Percentiles rank a stretch among this genome's conserved stretches.
phyloP scores from a whole-genome alignment of 768 basidiomycete species.

The Clavulina sp. region DNA sequence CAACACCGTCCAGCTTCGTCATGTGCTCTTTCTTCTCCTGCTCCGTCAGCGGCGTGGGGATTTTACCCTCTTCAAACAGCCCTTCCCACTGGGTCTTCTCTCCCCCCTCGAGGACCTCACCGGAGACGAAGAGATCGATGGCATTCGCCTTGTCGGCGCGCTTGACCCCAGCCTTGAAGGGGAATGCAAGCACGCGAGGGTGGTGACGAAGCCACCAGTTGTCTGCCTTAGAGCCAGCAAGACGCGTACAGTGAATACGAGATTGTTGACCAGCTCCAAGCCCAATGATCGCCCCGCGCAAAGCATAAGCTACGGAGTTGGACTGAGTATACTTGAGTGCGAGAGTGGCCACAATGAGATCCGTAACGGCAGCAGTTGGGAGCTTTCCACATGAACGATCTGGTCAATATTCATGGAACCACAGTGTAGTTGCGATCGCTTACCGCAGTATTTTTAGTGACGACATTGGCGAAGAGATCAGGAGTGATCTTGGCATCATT shows the following conservation, averaged over 20 bases:
- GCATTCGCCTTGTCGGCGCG: constrained; percentile 97
- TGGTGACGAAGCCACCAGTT: constrained; percentile 99
- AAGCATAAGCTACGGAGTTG: constrained; percentile 93
- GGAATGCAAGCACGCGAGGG: constrained; percentile 75
- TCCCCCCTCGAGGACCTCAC: constrained; percentile 71
- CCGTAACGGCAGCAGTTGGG: constrained; percentile 57
- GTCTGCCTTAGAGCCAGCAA: constrained; percentile 96
- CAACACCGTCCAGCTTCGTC: constrained; percentile 58
- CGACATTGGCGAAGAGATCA: constrained; percentile 68
- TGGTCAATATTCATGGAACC: background rate
- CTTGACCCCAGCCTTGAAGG: constrained; percentile 96
- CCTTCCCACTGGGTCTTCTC: constrained; percentile 86
- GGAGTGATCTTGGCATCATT: constrained; percentile 80
- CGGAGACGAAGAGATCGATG: constrained; percentile 88
- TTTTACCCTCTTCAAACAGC: constrained; percentile 59
- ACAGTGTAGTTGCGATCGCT: constrained; percentile 14
- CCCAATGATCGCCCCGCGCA: constrained; percentile 80
- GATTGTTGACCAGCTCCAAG: constrained; percentile 98
- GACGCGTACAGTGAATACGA: constrained; percentile 95
- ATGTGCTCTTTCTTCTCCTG: constrained; percentile 65
- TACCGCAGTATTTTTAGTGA: constrained; percentile 75
- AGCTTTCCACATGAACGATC: constrained; percentile 31
- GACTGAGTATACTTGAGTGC: constrained; percentile 98
- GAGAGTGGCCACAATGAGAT: constrained; percentile 89
- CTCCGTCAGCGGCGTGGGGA: constrained; percentile 44